Base-by-base conservation (phyloP, 163 green algal genomes). In the Scenedesmus sp. region DNA sequence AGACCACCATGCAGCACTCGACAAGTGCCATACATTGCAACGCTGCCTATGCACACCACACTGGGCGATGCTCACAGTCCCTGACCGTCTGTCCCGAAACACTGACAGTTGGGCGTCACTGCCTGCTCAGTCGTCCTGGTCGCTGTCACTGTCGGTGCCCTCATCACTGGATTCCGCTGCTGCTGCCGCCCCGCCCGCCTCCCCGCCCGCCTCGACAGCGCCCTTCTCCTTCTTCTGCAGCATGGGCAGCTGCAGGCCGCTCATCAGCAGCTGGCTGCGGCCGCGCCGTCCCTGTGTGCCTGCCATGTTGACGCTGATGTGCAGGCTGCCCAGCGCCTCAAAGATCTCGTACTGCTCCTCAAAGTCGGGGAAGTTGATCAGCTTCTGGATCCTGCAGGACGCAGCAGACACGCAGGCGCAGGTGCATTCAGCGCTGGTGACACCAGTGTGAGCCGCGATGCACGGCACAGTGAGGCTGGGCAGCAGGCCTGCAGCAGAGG, bases 301-400 rank as follows among this genome's bases (percentile, higher is more conserved):
- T 3, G 34, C 60, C 74, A 91, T 82, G n/a, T 88, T 85, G 59
- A 93, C 52, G 23, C 77, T 91, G 10, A 93, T 70, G 55, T 93
- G 84, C 60, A 91, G 76, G 46, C 15, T 57, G 9, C 87, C 62
- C 46, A 93, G 56, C 56, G 62, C 57, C 57, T 93, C 90, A 77
- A 93, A 93, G 8, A 88, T 85, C 52, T 93, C 90, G 57, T 85
- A 93, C 85, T 85, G 64, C 77, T 93, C 90, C 79, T 91, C 90
- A 77, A 91, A 93, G 54, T 93, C 90, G 1, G 90, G 90, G 62
- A 93, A 91, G 85, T 91, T 91, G 34, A 91, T 77, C 62, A 93
- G 76, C 4, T 82, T 85, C 18, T 46, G 70, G 23, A 93, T 16
- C 74, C 83, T 92, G 79, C n/a, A 64, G 20, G 1, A 26, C 64